Conservation (phyloP, 768 basidiomycete genomes). For the Termitomyces sp. region DNA sequence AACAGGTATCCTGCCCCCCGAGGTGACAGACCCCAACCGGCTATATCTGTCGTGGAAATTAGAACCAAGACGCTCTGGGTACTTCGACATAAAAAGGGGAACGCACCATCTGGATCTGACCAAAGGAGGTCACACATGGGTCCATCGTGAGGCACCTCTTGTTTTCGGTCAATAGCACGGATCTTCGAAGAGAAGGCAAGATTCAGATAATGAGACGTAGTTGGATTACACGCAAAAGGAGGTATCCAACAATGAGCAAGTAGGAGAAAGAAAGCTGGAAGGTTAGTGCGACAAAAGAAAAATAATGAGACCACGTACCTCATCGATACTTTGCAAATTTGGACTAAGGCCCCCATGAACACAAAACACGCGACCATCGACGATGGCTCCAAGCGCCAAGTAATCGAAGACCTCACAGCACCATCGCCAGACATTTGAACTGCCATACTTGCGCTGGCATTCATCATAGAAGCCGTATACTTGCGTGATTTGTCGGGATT, state of each 20-base stretch:
- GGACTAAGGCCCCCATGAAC: constrained; percentile 97
- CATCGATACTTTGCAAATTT: constrained; percentile 79
- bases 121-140: constrained; percentile 99
- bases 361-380: constrained; percentile 96
- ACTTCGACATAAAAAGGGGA: neutral
- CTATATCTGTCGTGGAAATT: constrained; percentile 55
- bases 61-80: neutral
- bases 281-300: constrained; percentile 1
- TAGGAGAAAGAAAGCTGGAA: neutral
- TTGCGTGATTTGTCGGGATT: constrained; percentile 95
- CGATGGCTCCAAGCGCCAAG: constrained; percentile 87
- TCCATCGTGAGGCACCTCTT: constrained; percentile 97
- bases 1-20: constrained; percentile 96
- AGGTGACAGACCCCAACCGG: constrained; percentile 96
- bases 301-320: constrained; percentile 40
- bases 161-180: constrained; percentile 89
- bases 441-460: constrained; percentile 93
- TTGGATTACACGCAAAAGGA: neutral
- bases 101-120: constrained; percentile 95
- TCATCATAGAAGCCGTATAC: constrained; percentile 95
- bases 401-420: constrained; percentile 99
- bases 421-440: constrained; percentile 93
- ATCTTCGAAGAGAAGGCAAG: constrained; percentile 46
- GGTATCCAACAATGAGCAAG: neutral
- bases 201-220: neutral